These are phyloP conservation scores for Apiotrichum siamense DNA, from an alignment of 1,284 basidiomycete species.

Conservation along the genomic window DNA sequence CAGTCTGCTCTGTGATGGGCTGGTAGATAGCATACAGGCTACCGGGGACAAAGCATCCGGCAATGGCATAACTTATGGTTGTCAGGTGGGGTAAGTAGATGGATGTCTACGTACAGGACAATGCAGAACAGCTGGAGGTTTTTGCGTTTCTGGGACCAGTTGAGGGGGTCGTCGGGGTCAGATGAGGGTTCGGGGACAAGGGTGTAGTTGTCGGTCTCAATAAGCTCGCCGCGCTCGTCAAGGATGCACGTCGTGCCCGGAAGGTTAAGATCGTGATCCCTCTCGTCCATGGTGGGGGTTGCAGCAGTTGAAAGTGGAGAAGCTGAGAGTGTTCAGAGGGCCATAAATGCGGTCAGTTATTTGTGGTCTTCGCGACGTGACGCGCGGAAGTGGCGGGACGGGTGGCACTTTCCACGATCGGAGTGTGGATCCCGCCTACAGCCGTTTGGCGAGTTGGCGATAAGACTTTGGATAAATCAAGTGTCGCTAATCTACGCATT, in stretches of 20 bases:
- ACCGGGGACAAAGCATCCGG: conserved; percentile 9
- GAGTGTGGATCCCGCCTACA: too few species aligned
- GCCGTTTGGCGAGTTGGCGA: too few species aligned
- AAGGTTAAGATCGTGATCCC: conserved; percentile 11
- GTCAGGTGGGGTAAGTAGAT: too few species aligned
- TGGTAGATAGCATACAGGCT: conserved; percentile 20
- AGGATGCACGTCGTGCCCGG: conserved; percentile 20
- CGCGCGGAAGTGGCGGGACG: too few species aligned
- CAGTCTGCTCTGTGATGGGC: conserved; percentile 15
- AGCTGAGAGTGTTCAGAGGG: too few species aligned
- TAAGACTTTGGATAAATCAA: too few species aligned
- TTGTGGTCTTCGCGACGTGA: too few species aligned
- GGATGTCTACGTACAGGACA: conserved; percentile 16
- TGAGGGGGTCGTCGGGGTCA: conserved; percentile 24
- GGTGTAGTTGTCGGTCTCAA: conserved; percentile 11
- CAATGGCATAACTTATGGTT: too few species aligned
- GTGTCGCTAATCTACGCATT: too few species aligned
- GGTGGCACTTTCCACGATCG: too few species aligned
- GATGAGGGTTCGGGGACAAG: conserved; percentile 20
- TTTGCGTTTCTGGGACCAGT: conserved; percentile 22
- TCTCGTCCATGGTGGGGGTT: background rate
- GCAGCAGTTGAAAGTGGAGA: too few species aligned
- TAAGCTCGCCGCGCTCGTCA: conserved; percentile 12
- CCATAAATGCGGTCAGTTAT: too few species aligned
- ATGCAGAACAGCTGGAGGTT: conserved; percentile 20